Evolutionary conservation across 176 grass and related monocot species (phyloP).

Genomic region (Aegilops speltoides): DNA sequence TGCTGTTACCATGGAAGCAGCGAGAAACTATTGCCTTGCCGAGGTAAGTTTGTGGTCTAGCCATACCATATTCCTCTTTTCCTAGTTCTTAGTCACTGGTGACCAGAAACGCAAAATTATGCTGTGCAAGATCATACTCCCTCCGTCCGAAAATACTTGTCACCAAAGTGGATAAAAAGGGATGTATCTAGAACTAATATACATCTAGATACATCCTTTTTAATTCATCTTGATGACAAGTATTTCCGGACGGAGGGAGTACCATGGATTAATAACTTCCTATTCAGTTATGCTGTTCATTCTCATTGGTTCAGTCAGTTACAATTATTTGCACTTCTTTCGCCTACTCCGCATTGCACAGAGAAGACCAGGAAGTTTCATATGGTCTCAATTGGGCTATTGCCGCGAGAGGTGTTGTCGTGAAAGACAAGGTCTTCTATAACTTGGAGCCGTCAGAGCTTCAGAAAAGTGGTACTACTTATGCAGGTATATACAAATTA

Average conservation of each 20-base stretch:
- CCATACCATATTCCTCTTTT: not conserved
- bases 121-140: not conserved
- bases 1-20: slow-evolving; percentile 23
- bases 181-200: too few relatives aligned
- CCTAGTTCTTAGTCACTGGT: not conserved
- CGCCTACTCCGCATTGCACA: slow-evolving; percentile 38
- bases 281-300: not conserved
- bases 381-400: slow-evolving; percentile 75
- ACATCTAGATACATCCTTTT: too few relatives aligned
- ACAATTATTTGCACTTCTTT: not conserved
- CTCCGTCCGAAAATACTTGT: too few relatives aligned
- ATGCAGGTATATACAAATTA: slow-evolving; percentile 35
- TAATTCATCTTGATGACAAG: too few relatives aligned
- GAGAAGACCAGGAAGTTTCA: slow-evolving; percentile 55
- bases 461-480: slow-evolving; percentile 56
- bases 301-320: not conserved
- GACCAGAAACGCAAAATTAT: not conserved
- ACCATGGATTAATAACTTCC: not conserved
- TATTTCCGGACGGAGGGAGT: too few relatives aligned
- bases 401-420: slow-evolving; percentile 63
- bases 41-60: slow-evolving; percentile 29
- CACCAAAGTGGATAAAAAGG: too few relatives aligned
- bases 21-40: slow-evolving; percentile 32
- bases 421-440: slow-evolving; percentile 76
- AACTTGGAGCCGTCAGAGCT: slow-evolving; percentile 66